Evolutionary conservation across 78 protist species (phyloP).

Genomic region (Emiliania huxleyi): DNA sequence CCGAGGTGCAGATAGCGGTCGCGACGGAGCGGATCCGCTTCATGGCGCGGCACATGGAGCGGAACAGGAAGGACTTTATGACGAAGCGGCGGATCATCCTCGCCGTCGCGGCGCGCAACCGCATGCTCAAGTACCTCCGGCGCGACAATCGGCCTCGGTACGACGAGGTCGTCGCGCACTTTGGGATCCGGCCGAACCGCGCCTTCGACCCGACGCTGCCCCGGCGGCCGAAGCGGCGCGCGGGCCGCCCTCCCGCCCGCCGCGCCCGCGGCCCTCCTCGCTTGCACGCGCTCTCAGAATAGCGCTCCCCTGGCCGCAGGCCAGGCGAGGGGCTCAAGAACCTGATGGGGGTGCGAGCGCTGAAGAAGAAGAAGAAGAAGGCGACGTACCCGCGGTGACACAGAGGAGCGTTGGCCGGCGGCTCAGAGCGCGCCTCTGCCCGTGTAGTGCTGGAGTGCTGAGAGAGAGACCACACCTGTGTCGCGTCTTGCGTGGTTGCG

Average conservation of each 20-base stretch:
- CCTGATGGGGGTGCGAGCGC: background rate
- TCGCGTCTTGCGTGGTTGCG: too few species aligned
- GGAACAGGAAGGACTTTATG: background rate
- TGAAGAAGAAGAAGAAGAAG: background rate
- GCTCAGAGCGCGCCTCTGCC: too few species aligned
- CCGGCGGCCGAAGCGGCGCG: background rate
- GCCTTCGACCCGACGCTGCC: background rate
- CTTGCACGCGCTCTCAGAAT: too few species aligned
- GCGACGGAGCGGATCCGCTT: background rate
- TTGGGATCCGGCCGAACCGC: background rate
- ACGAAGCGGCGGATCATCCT: background rate
- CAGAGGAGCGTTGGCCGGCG: too few species aligned
- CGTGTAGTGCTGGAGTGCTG: too few species aligned
- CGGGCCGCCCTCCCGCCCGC: too few species aligned
- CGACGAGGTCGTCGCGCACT: background rate
- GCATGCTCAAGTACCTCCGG: background rate
- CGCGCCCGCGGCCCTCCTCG: too few species aligned
- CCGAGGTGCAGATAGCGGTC: constrained; percentile 1
- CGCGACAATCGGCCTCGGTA: background rate
- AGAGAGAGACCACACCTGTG: too few species aligned
- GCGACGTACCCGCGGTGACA: too few species aligned
- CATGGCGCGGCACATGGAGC: background rate
- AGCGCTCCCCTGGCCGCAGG: too few species aligned
- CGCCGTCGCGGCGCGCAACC: background rate
- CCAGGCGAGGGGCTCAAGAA: background rate